These are phyloP conservation scores for Lecanoromycetidae sp. DNA, from an alignment of 2,329 filamentous ascomycete genomes.

Conservation along the genomic window DNA sequence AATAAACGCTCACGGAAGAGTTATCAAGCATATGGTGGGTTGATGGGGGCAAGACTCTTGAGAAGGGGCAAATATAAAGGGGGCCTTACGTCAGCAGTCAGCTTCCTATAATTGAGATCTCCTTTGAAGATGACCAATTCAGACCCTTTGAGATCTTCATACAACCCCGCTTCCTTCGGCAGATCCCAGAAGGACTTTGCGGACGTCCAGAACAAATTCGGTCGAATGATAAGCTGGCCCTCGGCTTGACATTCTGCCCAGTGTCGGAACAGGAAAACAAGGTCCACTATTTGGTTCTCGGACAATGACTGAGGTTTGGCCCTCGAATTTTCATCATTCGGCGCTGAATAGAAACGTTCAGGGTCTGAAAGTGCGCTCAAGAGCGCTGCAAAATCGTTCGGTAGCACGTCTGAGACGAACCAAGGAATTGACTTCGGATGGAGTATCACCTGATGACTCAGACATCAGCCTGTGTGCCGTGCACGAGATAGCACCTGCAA, in stretches of 20 bases:
- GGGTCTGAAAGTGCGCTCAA: conserved; percentile 69
- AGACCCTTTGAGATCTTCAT: conserved; percentile 65
- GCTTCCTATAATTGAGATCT: conserved; percentile 89
- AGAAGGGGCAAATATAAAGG: too few species aligned
- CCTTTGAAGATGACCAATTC: conserved; percentile 95
- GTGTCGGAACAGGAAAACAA: conserved; percentile 67
- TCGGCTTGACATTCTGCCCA: conserved; percentile 73
- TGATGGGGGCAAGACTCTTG: too few species aligned
- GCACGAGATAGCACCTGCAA: too few species aligned
- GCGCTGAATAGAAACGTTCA: conserved; percentile 63
- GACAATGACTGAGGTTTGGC: conserved; percentile 49
- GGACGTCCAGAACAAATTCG: conserved; percentile 85
- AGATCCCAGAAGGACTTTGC: conserved; percentile 81
- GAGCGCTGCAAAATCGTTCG: conserved; percentile 71
- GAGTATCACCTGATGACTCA: too few species aligned
- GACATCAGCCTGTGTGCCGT: too few species aligned
- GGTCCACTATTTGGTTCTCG: conserved; percentile 52
- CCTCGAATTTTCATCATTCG: conserved; percentile 45
- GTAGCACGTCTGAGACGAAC: conserved; percentile 94
- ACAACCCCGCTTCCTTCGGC: conserved; percentile 55
- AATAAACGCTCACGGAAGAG: conserved; percentile 40
- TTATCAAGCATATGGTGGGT: too few species aligned
- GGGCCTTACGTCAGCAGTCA: conserved; percentile 69
- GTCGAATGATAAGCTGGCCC: conserved; percentile 68
- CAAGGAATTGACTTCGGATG: conserved; percentile 93